Percentiles rank a stretch among this genome's conserved stretches.
Evolutionary conservation across 2,329 filamentous ascomycete genomes (phyloP).

Genomic region (Fusarium avenaceum): DNA sequence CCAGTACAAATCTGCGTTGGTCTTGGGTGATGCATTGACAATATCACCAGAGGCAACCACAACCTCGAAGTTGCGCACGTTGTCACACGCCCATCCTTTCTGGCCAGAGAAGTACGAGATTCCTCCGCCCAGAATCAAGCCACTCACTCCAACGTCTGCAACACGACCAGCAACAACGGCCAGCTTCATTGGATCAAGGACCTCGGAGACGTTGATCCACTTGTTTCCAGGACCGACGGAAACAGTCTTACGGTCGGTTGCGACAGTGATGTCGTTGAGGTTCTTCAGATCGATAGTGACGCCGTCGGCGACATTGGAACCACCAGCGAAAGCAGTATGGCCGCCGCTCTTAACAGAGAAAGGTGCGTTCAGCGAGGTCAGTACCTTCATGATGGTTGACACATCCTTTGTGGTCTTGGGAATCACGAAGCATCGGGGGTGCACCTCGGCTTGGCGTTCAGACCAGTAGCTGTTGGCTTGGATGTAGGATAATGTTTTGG

Average conservation of each 20-base stretch:
- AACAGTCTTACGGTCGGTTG: slow-evolving; percentile 18
- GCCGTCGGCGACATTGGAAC: slow-evolving; percentile 58
- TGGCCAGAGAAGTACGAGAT: slow-evolving; percentile 56
- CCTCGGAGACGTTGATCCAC: slow-evolving; percentile 23
- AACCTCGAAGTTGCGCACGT: slow-evolving; percentile 60
- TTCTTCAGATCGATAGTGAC: slow-evolving; percentile 60
- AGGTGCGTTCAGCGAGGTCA: background rate
- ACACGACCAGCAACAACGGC: slow-evolving; percentile 22
- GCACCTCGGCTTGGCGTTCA: slow-evolving; percentile 17
- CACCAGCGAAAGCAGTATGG: slow-evolving; percentile 61
- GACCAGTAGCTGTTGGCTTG: slow-evolving; percentile 26
- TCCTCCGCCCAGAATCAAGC: slow-evolving; percentile 56
- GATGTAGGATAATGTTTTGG: slow-evolving; percentile 5
- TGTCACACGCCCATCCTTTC: slow-evolving; percentile 63
- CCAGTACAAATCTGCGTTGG: slow-evolving; percentile 23
- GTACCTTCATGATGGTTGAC: slow-evolving; percentile 2
- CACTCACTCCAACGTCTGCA: slow-evolving; percentile 51
- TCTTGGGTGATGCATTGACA: slow-evolving; percentile 44
- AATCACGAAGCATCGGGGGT: slow-evolving; percentile 13
- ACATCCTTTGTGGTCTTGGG: slow-evolving; percentile 4
- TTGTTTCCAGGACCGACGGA: slow-evolving; percentile 25
- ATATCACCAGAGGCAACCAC: slow-evolving; percentile 62
- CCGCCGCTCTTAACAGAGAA: slow-evolving; percentile 68
- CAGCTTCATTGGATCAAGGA: slow-evolving; percentile 10
- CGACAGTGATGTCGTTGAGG: slow-evolving; percentile 49